Base-by-base conservation (phyloP, 169 alveolate species). In the Ichthyophthirius multifiliis region DNA sequence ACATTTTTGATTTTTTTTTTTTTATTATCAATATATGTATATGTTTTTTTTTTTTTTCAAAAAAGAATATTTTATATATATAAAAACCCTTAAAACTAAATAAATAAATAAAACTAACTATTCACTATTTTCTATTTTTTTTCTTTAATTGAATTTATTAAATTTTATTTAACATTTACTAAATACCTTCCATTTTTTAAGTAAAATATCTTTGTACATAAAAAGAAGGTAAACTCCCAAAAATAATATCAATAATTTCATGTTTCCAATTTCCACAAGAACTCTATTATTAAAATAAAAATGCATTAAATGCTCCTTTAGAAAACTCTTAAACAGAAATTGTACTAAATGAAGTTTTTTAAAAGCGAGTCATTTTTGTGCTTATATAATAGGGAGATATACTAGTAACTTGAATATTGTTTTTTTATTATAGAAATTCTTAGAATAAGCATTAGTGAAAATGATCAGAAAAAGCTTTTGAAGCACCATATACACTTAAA, bases 221-320 rank as follows among this genome's bases (percentile, higher is more conserved):
- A 10, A 2, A 6, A 1, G 35, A 55, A 12, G 71, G 71, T 5
- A 55, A 10, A 5, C 23, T 0, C 23, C 20, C 13, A 23, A 15
- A 55, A 23, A 27, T 27, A 5, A 27, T 18, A 55, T 55, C 10
- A 7, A 55, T 55, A 27, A 55, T 6, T 27, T 55, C 34, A 7
- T 55, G 71, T 23, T 55, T 55, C 71, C 71, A 55, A 55, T 55
- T 55, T 55, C 71, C 71, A 27, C 71, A 55, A 4, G 71, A 55
- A 3, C 10, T 15, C 23, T 20, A 27, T 55, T 55, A 23, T 9
- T 55, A 27, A 23, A 27, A 10, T 55, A 55, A 55, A 5, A 55
- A 55, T 4, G 71, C 7, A 55, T 55, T 55, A 5, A 55, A 10
- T 20, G 71, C 71, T 20, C 71, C 71, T 27, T 27, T 23, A 2